Conservation (phyloP, 163 green algal genomes). For the Prototheca stagnorum region DNA sequence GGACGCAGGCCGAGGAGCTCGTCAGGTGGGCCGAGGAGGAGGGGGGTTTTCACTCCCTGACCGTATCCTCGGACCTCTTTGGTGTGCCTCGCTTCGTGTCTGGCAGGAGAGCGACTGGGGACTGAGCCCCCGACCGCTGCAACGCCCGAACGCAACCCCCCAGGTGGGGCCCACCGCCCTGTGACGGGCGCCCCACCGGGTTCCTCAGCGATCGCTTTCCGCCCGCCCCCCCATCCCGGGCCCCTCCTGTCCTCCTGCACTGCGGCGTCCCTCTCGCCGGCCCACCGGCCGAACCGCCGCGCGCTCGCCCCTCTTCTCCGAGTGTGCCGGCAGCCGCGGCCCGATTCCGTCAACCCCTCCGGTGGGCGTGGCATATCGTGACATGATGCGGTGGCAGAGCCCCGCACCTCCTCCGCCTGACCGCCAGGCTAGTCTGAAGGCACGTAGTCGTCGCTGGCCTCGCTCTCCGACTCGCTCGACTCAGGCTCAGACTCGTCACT, state of each 20-base stretch:
- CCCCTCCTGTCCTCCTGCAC: neutral
- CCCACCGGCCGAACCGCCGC: neutral
- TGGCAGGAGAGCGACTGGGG: conserved; percentile 6
- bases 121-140: too few relatives aligned
- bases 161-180: too few relatives aligned
- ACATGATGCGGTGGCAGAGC: too few relatives aligned
- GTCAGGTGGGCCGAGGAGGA: neutral
- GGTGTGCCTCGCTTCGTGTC: conserved; percentile 46
- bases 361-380: neutral
- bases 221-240: too few relatives aligned
- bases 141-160: too few relatives aligned
- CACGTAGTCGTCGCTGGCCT: conserved; percentile 17
- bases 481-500: neutral
- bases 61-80: conserved; percentile 14
- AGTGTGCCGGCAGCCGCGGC: neutral
- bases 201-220: too few relatives aligned
- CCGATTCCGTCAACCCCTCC: too few relatives aligned
- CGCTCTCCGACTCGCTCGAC: neutral
- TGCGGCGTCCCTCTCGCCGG: neutral
- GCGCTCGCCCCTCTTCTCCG: neutral
- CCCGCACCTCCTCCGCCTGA: neutral
- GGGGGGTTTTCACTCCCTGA: neutral
- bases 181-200: too few relatives aligned
- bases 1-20: conserved; percentile 24
- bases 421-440: conserved; percentile 3